Conservation (phyloP, 768 basidiomycete genomes). For the Pseudohyphozyma bogoriensis region DNA sequence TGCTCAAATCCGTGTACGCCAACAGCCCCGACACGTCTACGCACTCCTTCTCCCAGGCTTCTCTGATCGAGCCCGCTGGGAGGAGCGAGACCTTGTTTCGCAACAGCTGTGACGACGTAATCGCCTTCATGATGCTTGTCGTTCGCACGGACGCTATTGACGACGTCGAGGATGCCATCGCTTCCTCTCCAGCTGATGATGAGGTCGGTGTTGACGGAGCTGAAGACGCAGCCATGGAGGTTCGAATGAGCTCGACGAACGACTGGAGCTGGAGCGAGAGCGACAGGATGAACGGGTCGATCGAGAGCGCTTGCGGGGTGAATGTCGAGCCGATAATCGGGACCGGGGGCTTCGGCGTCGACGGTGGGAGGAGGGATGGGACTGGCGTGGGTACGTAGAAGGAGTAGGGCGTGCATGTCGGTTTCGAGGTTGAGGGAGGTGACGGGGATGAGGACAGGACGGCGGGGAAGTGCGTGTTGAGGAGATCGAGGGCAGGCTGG, state of each 20-base stretch:
- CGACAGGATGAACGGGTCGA: slow-evolving; percentile 61
- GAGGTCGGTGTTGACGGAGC: slow-evolving; percentile 6
- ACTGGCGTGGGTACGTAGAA: neutral
- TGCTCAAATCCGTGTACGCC: slow-evolving; percentile 72
- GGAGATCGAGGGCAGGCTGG: slow-evolving; percentile 54
- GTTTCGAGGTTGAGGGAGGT: neutral
- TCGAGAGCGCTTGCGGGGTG: slow-evolving; percentile 41
- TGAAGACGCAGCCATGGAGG: slow-evolving; percentile 46
- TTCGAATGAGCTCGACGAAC: slow-evolving; percentile 77
- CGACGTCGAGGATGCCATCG: slow-evolving; percentile 4
- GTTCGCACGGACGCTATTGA: slow-evolving; percentile 10
- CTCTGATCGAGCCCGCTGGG: slow-evolving; percentile 48
- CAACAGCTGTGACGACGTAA: slow-evolving; percentile 49
- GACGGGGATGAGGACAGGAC: slow-evolving; percentile 45
- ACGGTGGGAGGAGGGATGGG: neutral
- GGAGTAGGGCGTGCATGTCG: neutral
- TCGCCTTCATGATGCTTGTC: slow-evolving; percentile 30
- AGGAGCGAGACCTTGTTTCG: slow-evolving; percentile 54
- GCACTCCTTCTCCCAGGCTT: slow-evolving; percentile 59
- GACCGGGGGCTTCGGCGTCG: neutral
- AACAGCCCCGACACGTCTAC: slow-evolving; percentile 64
- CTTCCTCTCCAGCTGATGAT: neutral
- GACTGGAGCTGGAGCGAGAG: slow-evolving; percentile 78
- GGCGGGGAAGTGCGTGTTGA: slow-evolving; percentile 63
- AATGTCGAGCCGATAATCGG: slow-evolving; percentile 16